Evolutionary conservation across 768 basidiomycete genomes (phyloP), one percentile per base, ranked within the genome.

Genomic region (Auricularia sp.): DNA sequence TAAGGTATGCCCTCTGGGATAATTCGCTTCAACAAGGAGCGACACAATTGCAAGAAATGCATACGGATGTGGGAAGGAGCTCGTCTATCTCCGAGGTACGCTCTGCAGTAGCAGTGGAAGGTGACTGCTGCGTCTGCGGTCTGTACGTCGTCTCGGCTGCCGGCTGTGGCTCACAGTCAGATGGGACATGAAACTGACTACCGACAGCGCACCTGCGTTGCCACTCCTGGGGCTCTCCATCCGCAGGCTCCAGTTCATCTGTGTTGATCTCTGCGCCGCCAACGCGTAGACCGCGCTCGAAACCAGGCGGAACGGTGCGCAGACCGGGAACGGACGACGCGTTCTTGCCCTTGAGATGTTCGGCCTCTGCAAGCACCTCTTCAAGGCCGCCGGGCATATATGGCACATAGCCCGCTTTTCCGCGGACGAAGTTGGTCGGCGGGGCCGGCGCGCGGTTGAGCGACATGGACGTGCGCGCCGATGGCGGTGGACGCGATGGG

Each of bases 321-420:
- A 93, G 75, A 14, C 67, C 69, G 33, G 56, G 29, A 10, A 33
- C 23, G 29, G 56, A 29, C 61, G 54, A 39, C 53, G 44, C 14
- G 21, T 54, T 51, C 33, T 51, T 29, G 21, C 77, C 72, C 62
- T 72, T 75, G 44, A 67, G 68, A 7, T 70, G 72, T 14, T 81
- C 81, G 11, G 72, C 70, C 29, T 74, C 69, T 3, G 72, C 73
- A 58, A 76, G 72, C 18, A 80, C 77, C 68, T 87, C 87, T 53
- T 92, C 93, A 10, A 98, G 77, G 2, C 97, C 97, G 58, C 97
- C 97, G 5, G 97, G 97, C 77, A 87, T 83, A 75, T 98, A 98
- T 1, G 97, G 97, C 8, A 95, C 84, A 75, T 95, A 85, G 54
- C 90, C 89, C 23, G 93, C 90, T 75, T 96, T 97, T 56, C 97